Percentiles rank a stretch among this genome's conserved stretches.
Evolutionary conservation across 1,284 basidiomycete species (phyloP).

Genomic region (Sparassis latifolia): DNA sequence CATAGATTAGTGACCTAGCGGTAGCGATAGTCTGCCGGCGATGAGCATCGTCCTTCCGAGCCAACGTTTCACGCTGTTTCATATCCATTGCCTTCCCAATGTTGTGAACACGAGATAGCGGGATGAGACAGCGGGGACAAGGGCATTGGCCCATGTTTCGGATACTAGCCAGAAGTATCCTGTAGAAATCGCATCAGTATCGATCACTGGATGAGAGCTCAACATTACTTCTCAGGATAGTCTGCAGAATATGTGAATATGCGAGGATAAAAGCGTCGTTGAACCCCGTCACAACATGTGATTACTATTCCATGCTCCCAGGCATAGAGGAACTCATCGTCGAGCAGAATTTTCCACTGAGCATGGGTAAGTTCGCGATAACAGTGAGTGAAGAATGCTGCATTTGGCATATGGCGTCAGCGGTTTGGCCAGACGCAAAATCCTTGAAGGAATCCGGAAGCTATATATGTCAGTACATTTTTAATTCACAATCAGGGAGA

Average conservation of each 20-base stretch:
- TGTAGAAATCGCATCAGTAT: neutral
- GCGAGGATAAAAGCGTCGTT: slow-evolving; percentile 13
- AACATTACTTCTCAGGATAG: slow-evolving; percentile 23
- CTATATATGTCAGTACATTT: neutral
- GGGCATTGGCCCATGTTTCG: slow-evolving; percentile 12
- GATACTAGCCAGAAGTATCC: slow-evolving; percentile 13
- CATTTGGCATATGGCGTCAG: neutral
- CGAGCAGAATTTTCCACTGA: slow-evolving; percentile 13
- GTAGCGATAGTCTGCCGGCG: neutral
- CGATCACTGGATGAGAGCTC: neutral
- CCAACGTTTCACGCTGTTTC: neutral
- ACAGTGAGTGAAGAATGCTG: slow-evolving; percentile 13
- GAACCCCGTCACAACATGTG: slow-evolving; percentile 13
- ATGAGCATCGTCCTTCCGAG: slow-evolving; percentile 1
- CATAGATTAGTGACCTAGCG: slow-evolving; percentile 12
- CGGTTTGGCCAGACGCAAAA: neutral
- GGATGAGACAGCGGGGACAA: slow-evolving; percentile 28
- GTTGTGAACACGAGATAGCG: slow-evolving; percentile 8
- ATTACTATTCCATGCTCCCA: slow-evolving; percentile 19
- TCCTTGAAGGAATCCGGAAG: slow-evolving; percentile 1
- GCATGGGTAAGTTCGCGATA: slow-evolving; percentile 19
- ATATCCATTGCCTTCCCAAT: slow-evolving; percentile 6
- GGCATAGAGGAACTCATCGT: slow-evolving; percentile 17
- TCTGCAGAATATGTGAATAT: slow-evolving; percentile 24
- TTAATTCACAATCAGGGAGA: too few species aligned